These are phyloP conservation scores for Pythium myriotylum DNA, from an alignment of 352 stramenopile species.

Conservation along the genomic window DNA sequence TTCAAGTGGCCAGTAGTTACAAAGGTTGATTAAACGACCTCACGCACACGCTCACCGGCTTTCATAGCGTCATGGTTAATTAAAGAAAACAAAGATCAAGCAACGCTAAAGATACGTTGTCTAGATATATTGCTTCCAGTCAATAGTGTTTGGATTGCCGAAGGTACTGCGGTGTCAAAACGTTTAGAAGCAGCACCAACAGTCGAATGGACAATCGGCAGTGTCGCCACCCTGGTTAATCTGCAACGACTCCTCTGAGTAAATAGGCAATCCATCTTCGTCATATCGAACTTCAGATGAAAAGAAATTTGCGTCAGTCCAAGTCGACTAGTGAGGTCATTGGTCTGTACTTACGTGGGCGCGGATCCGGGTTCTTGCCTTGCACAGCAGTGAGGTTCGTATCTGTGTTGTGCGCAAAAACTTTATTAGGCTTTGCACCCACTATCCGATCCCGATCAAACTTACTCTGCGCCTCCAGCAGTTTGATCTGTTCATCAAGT, in stretches of 20 bases:
- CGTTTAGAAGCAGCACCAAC: conserved; percentile 88
- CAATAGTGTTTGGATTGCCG: too few relatives aligned
- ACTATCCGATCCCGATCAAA: conserved; percentile 5
- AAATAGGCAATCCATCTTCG: conserved; percentile 86
- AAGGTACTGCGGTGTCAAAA: too few relatives aligned
- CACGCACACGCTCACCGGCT: too few relatives aligned
- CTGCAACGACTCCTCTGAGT: conserved; percentile 79
- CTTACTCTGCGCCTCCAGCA: conserved; percentile 80
- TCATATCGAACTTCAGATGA: conserved; percentile 73
- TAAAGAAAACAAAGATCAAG: too few relatives aligned
- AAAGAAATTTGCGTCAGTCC: background rate
- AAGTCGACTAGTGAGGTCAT: background rate
- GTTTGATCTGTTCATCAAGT: conserved; percentile 80
- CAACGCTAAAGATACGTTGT: too few relatives aligned
- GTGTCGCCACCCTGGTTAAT: conserved; percentile 85
- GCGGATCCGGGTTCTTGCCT: conserved; percentile 68
- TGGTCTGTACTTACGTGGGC: conserved; percentile 50
- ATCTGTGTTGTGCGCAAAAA: too few relatives aligned
- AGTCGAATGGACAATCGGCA: conserved; percentile 89
- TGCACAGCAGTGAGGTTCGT: conserved; percentile 68
- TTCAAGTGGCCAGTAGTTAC: too few relatives aligned
- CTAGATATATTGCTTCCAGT: too few relatives aligned
- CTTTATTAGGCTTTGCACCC: too few relatives aligned
- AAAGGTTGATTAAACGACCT: too few relatives aligned
- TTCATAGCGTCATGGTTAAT: too few relatives aligned